phyloP scores from a whole-genome alignment of 495 filamentous ascomycete species.

The Daldinia bambusicola region DNA sequence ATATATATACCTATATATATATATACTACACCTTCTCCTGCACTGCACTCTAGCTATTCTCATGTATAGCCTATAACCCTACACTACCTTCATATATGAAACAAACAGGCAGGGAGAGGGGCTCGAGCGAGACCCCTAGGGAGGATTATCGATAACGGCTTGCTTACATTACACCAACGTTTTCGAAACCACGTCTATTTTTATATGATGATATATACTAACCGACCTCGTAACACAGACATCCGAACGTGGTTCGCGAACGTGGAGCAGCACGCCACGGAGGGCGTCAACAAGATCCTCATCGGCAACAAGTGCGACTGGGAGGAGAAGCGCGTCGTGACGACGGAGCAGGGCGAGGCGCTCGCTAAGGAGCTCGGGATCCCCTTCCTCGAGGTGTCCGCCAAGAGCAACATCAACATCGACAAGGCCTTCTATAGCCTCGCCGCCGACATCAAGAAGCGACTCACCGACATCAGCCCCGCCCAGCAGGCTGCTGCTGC shows the following conservation, averaged over 20 bases:
- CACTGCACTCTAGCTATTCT: not conserved
- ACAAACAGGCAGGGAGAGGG: conserved; percentile 6
- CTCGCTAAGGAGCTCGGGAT: conserved; percentile 97
- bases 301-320: conserved; percentile 99
- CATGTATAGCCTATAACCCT: not conserved
- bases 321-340: conserved; percentile 97
- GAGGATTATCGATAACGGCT: not conserved
- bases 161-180: conserved; percentile 2
- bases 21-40: no score
- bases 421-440: conserved; percentile 98
- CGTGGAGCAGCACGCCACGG: conserved; percentile 98
- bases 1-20: no score
- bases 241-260: conserved; percentile 99
- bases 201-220: no score
- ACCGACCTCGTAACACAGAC: conserved; percentile 64
- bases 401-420: conserved; percentile 99
- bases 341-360: conserved; percentile 90
- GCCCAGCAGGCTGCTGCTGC: conserved; percentile 71
- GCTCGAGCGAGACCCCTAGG: conserved; percentile 14
- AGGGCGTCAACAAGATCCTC: conserved; percentile 99
- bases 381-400: conserved; percentile 97
- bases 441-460: conserved; percentile 97
- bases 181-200: not conserved
- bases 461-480: conserved; percentile 86
- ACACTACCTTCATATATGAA: not conserved